Conservation (phyloP, 2,329 filamentous ascomycete genomes). For the Venturia carpophila region DNA sequence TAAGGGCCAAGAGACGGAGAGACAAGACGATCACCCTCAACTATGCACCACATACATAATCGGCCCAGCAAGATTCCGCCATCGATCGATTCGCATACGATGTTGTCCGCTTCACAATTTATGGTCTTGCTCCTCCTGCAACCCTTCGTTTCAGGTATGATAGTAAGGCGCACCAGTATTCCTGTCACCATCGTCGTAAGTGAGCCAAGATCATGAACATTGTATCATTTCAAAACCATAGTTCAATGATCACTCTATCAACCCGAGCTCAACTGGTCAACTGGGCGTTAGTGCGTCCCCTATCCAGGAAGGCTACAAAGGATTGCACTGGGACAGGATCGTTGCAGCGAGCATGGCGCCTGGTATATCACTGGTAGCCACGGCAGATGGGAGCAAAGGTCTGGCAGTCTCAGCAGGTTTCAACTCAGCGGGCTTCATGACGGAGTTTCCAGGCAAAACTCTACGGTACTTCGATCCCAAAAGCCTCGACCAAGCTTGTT, state of each 20-base stretch:
- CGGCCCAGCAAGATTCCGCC: too few relatives aligned
- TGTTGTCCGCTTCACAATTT: not conserved
- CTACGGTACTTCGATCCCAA: not conserved
- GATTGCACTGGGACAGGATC: not conserved
- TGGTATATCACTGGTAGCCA: not conserved
- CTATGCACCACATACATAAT: too few relatives aligned
- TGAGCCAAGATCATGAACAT: not conserved
- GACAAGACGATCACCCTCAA: too few relatives aligned
- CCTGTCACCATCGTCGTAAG: not conserved
- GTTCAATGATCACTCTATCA: not conserved
- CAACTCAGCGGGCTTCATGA: not conserved
- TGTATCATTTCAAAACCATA: not conserved
- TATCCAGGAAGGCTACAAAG: not conserved
- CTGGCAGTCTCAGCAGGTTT: not conserved
- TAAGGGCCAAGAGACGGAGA: too few relatives aligned
- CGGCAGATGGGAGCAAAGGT: not conserved
- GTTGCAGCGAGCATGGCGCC: not conserved
- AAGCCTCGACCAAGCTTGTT: not conserved
- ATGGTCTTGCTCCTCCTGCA: not conserved
- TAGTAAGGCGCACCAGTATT: not conserved
- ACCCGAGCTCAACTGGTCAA: not conserved
- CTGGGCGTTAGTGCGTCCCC: not conserved
- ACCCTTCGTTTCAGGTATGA: not conserved
- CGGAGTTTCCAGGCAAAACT: not conserved
- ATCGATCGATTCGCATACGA: not conserved